Evolutionary conservation across 73 alveolate genomes (phyloP), one percentile per base, ranked within the genome.

Genomic region (Breviolum minutum): DNA sequence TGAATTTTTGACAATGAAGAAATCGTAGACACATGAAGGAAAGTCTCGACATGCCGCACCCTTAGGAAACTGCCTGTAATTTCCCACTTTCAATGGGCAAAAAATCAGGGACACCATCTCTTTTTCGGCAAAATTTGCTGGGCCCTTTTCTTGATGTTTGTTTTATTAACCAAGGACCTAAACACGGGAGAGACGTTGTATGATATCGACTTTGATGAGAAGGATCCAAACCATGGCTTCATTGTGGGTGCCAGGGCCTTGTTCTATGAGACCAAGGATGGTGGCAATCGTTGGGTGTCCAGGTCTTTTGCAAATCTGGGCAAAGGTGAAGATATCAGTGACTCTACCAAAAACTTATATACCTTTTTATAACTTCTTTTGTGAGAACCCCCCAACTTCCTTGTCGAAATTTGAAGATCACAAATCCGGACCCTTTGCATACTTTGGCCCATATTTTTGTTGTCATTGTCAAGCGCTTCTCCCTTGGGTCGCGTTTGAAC

Each of bases 221-320:
- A 91, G 32, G 97, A 88, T 60, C 95, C 95, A 70, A 88, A 88
- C 48, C 95, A 88, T 71, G 95, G 97, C 26, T 91, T 91, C 97
- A 74, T 91, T 24, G 97, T 91, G 73, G 97, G 97, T 9, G 97
- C 97, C 63, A 63, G 97, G 20, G 97, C 80, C 16, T 60, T 91
- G 79, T 91, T 91, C 89, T 91, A 91, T 40, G 97, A 91, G 79
- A 91, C 97, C 79, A 71, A 74, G 64, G 97, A 73, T 69, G 95
- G 95, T 26, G 95, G 97, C 8, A 61, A 74, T 32, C 87, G 97
- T 27, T 91, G 97, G 97, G 97, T 91, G 76, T 91, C 97, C 79
- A 87, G 97, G 61, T 91, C 97, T 16, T 91, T 91, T 81, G 88
- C 97, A 32, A 91, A 91, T 88, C 63, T 91, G 89, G 88, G 88